Conservation (phyloP, 306 rosid genomes). For the Abrus precatorius region DNA sequence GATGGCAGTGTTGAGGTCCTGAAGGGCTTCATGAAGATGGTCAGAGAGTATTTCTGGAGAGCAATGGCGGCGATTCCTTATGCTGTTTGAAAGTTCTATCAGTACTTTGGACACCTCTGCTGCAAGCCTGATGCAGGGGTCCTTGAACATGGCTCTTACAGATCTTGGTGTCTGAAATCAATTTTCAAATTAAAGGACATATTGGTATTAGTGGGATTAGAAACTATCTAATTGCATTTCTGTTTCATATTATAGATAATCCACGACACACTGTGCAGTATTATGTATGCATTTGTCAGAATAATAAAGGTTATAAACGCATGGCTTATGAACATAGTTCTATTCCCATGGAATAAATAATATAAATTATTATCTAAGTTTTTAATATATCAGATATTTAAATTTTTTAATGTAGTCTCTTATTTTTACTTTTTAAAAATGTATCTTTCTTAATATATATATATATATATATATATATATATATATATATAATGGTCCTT, state of each 20-base stretch:
- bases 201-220: slow-evolving; percentile 3
- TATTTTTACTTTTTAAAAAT: too few species aligned
- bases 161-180: slow-evolving; percentile 75
- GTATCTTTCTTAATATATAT: too few species aligned
- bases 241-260: background rate
- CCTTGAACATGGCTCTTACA: slow-evolving; percentile 83
- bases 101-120: slow-evolving; percentile 83
- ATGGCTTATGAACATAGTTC: too few species aligned
- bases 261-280: background rate
- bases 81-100: slow-evolving; percentile 81
- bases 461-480: too few species aligned
- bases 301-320: background rate
- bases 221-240: background rate
- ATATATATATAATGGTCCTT: too few species aligned
- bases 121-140: slow-evolving; percentile 79
- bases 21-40: slow-evolving; percentile 90
- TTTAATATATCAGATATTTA: too few species aligned
- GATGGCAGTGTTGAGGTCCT: slow-evolving; percentile 85
- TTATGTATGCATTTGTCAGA: background rate
- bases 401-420: too few species aligned
- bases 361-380: too few species aligned
- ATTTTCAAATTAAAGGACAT: background rate
- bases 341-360: too few species aligned
- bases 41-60: slow-evolving; percentile 93
- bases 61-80: slow-evolving; percentile 81